Base-by-base conservation (phyloP, 2,329 filamentous ascomycete genomes). In the Penicillium brasilianum region DNA sequence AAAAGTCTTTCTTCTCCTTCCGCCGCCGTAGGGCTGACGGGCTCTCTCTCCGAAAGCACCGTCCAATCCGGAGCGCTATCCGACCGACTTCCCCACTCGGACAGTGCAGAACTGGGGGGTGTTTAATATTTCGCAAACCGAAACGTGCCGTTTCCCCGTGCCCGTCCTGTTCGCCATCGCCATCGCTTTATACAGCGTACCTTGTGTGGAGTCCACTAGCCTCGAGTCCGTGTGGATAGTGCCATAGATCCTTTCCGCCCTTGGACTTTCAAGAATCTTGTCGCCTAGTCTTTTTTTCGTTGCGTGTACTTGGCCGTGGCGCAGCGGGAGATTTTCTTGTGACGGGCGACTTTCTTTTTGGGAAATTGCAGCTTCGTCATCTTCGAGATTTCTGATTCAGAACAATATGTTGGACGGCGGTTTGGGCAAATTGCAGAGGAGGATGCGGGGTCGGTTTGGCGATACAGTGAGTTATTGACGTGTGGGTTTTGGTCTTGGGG, bases 361-460 rank as follows among this genome's bases (percentile, higher is more conserved):
- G 20, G 37, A 22, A 9, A 2, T 34, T 9, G 32, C 32, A 10
- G 8, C 8, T 34, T 13, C 10, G 32, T 34, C n/a, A 32, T 22
- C 51, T 43, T 18, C 2, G n/a, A 36, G 28, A 18, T 20, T n/a
- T 52, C n/a, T n/a, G 10, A 36, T n/a, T 34, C 37, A 13, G 14
- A 22, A 16, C 57, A 55, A 57, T 6, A 67, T 67, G 65, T 51
- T 66, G 60, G 65, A 67, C 39, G 65, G 65, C n/a, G 63, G 65
- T 14, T 54, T 67, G 28, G 53, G 56, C 36, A 74, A 70, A 61
- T 67, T 78, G 57, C 75, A 76, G 36, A 77, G 74, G 66, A 68
- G 66, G 62, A 73, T 78, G 71, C 72, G 73, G 64, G 73, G 71
- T 54, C 68, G 73, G 44, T 75, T 77, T 61, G 71, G 73, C 37